phyloP scores from a whole-genome alignment of 352 stramenopile species.

The Phytophthora brassicae region DNA sequence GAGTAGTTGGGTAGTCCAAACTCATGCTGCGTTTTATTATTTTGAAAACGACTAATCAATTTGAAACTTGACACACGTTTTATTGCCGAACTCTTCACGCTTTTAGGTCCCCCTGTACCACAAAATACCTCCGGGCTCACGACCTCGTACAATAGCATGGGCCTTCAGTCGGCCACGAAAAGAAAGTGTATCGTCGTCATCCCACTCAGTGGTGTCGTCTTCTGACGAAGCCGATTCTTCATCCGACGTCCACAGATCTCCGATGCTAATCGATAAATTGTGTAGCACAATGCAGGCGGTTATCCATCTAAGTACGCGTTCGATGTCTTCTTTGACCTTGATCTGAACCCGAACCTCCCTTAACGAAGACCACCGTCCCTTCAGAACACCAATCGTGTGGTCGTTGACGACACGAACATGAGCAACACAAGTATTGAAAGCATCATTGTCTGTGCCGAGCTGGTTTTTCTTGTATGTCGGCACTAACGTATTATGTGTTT shows the following conservation, averaged over 20 bases:
- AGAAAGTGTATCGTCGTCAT: neutral
- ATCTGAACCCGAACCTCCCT: neutral
- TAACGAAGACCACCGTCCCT: neutral
- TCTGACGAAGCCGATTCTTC: neutral
- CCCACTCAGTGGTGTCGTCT: neutral
- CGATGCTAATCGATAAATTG: neutral
- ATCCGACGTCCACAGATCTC: neutral
- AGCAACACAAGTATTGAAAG: neutral
- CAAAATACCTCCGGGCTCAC: neutral
- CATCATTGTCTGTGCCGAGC: neutral
- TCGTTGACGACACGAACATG: neutral
- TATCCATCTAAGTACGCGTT: neutral
- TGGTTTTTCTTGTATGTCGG: neutral
- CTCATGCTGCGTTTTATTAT: too few species aligned
- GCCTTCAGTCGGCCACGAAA: neutral
- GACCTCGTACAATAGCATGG: neutral
- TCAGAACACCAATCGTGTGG: neutral
- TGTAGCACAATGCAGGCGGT: conserved; percentile 1
- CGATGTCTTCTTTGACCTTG: neutral
- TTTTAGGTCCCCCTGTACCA: neutral
- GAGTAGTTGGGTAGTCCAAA: too few species aligned
- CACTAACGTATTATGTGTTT: neutral
- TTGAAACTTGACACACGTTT: too few species aligned
- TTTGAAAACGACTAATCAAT: too few species aligned
- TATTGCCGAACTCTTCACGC: too few species aligned